phyloP scores from a whole-genome alignment of 2,329 filamentous ascomycete species.

The Aureobasidium sp. region DNA sequence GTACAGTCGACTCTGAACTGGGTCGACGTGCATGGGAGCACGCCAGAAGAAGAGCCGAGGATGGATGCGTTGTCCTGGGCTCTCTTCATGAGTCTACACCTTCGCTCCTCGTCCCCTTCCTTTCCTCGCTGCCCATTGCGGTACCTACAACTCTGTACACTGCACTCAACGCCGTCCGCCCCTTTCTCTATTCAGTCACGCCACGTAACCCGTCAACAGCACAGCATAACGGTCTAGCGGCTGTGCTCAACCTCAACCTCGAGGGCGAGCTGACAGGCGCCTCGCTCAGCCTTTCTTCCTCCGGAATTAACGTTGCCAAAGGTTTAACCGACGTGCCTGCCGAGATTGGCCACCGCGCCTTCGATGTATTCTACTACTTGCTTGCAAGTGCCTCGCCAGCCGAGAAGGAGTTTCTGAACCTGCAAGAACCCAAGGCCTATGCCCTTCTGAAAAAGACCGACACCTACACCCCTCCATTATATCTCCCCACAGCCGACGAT shows the following conservation, averaged over 20 bases:
- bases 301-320: conserved; percentile 74
- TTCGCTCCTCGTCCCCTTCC: conserved; percentile 72
- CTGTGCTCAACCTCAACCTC: conserved; percentile 74
- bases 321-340: conserved; percentile 74
- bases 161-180: conserved; percentile 70
- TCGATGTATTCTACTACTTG: conserved; percentile 97
- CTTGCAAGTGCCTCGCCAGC: conserved; percentile 82
- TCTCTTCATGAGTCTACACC: conserved; percentile 85
- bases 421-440: conserved; percentile 71
- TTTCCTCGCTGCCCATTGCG: conserved; percentile 69
- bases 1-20: conserved; percentile 71
- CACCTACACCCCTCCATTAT: conserved; percentile 78
- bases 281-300: conserved; percentile 69
- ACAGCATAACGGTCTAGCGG: conserved; percentile 70
- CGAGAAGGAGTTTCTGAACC: conserved; percentile 78
- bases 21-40: conserved; percentile 90
- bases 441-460: conserved; percentile 70
- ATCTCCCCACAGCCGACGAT: conserved; percentile 88
- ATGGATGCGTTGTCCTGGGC: conserved; percentile 83
- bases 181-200: conserved; percentile 81
- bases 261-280: conserved; percentile 70
- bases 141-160: conserved; percentile 69
- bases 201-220: conserved; percentile 80
- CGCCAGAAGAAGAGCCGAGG: conserved; percentile 84
- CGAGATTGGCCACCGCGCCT: conserved; percentile 77